A percentile compares a stretch with the other conserved stretches of the same genome.
Evolutionary conservation across 148 eudicot species (phyloP).

Genomic region (Polygonum maritimum): DNA sequence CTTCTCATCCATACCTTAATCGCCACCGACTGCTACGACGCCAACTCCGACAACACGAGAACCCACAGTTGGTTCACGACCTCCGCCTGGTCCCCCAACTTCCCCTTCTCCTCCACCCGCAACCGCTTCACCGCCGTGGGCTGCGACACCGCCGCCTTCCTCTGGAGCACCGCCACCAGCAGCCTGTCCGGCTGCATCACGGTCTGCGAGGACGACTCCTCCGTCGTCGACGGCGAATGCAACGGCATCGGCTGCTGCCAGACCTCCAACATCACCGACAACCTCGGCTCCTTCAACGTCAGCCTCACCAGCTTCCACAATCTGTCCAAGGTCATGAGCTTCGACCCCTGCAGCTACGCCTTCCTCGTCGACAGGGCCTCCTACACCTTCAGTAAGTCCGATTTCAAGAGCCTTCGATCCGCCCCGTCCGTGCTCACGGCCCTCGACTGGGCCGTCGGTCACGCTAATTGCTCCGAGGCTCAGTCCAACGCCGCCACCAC

Average conservation of each 20-base stretch:
- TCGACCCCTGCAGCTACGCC: not conserved
- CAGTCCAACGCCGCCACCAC: not conserved
- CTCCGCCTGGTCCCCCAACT: not conserved
- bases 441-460: slow-evolving; percentile 27
- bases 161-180: not conserved
- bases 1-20: not conserved
- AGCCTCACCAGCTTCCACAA: not conserved
- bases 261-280: not conserved
- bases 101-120: not conserved
- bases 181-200: not conserved
- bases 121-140: not conserved
- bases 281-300: not conserved
- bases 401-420: not conserved
- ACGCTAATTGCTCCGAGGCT: slow-evolving; percentile 16
- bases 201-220: not conserved
- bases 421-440: not conserved
- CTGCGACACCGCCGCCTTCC: not conserved
- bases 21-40: not conserved
- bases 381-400: not conserved
- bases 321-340: not conserved
- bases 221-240: not conserved
- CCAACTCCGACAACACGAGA: not conserved
- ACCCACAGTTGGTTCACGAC: not conserved
- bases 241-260: not conserved
- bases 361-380: not conserved